Evolutionary conservation across 805 yeast species (phyloP).

Genomic region (Cyberlindnera japonica): DNA sequence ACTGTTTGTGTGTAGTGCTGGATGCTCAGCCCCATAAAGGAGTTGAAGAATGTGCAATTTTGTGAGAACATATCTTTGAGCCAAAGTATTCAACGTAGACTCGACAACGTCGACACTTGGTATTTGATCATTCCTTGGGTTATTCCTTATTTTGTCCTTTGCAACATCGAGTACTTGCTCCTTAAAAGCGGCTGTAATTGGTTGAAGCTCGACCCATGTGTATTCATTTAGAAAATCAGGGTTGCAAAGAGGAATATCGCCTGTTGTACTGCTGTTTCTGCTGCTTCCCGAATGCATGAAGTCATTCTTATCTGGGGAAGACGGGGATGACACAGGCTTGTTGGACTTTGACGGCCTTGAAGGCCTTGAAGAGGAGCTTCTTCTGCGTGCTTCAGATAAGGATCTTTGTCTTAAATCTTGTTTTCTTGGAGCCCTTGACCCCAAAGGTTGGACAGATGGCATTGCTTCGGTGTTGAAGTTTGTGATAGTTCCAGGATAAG

Average conservation of each 20-base stretch:
- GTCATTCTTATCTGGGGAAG: neutral
- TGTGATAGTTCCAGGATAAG: too few relatives aligned
- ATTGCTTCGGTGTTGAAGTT: too few relatives aligned
- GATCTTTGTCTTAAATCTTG: neutral
- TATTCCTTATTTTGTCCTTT: neutral
- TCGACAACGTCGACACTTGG: neutral
- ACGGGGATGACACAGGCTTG: neutral
- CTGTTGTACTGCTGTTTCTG: neutral
- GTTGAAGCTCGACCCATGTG: neutral
- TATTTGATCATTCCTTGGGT: constrained; percentile 1
- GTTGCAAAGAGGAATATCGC: neutral
- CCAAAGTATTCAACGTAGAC: neutral
- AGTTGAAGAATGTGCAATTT: constrained; percentile 1
- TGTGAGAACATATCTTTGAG: neutral
- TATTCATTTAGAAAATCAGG: neutral
- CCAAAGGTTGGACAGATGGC: too few relatives aligned
- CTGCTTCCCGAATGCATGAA: neutral
- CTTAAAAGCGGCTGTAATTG: neutral
- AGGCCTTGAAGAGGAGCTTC: neutral
- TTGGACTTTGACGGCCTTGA: neutral
- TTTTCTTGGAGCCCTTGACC: too few relatives aligned
- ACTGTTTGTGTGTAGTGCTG: neutral
- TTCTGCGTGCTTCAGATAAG: neutral
- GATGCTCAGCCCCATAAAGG: constrained; percentile 3
- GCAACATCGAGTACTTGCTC: neutral